Conservation (phyloP, 2,329 filamentous ascomycete species). For the Ophiostoma sp. region DNA sequence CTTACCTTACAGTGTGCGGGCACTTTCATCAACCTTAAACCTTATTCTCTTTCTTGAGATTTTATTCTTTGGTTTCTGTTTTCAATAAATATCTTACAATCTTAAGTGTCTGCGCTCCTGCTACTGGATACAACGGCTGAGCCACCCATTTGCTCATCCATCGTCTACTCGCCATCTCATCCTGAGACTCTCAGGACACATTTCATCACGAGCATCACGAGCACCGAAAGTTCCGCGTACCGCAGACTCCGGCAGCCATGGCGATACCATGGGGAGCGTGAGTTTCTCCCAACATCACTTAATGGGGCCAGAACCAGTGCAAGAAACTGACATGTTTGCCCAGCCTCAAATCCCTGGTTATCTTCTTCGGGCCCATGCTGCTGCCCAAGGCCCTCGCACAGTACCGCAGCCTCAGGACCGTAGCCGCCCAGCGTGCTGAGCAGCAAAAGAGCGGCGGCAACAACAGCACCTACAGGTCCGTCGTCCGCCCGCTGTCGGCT, state of each 20-base stretch:
- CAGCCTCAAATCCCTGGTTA: constrained; percentile 51
- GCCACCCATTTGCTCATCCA: not conserved
- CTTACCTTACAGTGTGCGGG: not conserved
- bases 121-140: not conserved
- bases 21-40: constrained; percentile 1
- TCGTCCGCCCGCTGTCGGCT: constrained; percentile 42
- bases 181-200: not conserved
- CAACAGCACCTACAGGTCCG: constrained; percentile 43
- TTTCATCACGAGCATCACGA: not conserved
- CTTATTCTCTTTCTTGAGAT: not conserved
- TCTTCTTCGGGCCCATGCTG: constrained; percentile 66
- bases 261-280: constrained; percentile 47
- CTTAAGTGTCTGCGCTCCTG: not conserved
- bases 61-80: not conserved
- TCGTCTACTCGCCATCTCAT: not conserved
- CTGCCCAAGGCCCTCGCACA: constrained; percentile 60
- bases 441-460: constrained; percentile 32
- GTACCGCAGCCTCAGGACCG: constrained; percentile 53
- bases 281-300: constrained; percentile 30
- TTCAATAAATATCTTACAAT: not conserved
- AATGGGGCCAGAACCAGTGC: not conserved
- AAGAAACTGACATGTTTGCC: constrained; percentile 8
- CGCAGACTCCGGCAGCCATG: constrained; percentile 19
- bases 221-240: not conserved
- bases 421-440: constrained; percentile 41